These are phyloP conservation scores for Pseudogymnoascus sp. DNA, from an alignment of 2,329 filamentous ascomycete species.

Conservation along the genomic window DNA sequence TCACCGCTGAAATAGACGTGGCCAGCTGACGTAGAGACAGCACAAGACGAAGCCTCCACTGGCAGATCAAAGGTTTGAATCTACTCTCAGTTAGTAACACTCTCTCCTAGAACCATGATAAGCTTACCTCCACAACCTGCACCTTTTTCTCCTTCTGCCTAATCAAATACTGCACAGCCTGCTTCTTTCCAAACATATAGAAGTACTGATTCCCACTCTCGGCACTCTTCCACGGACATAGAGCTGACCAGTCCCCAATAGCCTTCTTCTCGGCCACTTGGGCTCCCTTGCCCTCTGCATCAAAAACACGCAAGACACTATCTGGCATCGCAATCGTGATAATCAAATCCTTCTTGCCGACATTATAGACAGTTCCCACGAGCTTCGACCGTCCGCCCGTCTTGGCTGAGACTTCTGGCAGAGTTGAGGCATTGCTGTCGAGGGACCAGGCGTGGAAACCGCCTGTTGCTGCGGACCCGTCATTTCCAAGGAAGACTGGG, in stretches of 20 bases:
- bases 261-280: conserved; percentile 29
- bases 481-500: conserved; percentile 39
- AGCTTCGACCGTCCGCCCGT: conserved; percentile 36
- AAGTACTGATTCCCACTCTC: conserved; percentile 36
- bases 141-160: conserved; percentile 22
- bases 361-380: not conserved
- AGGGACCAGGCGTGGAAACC: conserved; percentile 36
- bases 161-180: conserved; percentile 34
- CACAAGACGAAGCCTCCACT: conserved; percentile 38
- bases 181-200: conserved; percentile 39
- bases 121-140: not conserved
- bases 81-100: conserved; percentile 33
- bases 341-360: not conserved
- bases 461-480: conserved; percentile 37
- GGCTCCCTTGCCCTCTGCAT: conserved; percentile 35
- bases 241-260: conserved; percentile 41
- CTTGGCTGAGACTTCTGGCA: conserved; percentile 33
- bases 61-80: conserved; percentile 37
- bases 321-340: conserved; percentile 31
- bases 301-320: conserved; percentile 35
- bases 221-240: conserved; percentile 38
- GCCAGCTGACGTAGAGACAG: conserved; percentile 31
- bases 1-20: conserved; percentile 36
- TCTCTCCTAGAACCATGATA: no score
- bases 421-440: conserved; percentile 22